Conservation (phyloP, 495 filamentous ascomycete genomes). For the Annulohypoxylon moriforme region DNA sequence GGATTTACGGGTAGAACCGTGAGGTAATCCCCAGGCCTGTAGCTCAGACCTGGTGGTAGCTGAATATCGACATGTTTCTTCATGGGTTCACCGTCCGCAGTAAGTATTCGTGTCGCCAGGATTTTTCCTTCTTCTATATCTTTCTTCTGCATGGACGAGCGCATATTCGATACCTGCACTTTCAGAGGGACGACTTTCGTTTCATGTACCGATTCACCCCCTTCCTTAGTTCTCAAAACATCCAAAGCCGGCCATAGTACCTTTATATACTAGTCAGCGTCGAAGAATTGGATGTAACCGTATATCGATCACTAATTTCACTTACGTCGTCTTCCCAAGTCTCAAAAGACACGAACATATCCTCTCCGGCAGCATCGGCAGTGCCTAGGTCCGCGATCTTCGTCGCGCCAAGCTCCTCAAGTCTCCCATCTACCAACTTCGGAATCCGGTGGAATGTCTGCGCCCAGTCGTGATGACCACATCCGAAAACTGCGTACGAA, state of each 20-base stretch:
- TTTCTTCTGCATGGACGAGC: conserved; percentile 55
- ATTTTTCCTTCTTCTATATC: conserved; percentile 66
- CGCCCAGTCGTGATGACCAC: conserved; percentile 66
- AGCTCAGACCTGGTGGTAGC: conserved; percentile 69
- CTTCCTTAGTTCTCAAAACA: conserved; percentile 46
- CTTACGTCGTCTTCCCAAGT: conserved; percentile 65
- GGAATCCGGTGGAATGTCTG: conserved; percentile 75
- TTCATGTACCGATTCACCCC: conserved; percentile 54
- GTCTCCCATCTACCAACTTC: conserved; percentile 63
- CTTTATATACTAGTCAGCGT: conserved; percentile 10
- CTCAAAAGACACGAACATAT: conserved; percentile 70
- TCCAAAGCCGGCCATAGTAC: conserved; percentile 61
- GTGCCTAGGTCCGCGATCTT: conserved; percentile 62
- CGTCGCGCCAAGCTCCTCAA: conserved; percentile 60
- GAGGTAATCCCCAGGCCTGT: conserved; percentile 74
- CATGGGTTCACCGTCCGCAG: conserved; percentile 60
- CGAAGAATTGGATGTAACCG: not conserved
- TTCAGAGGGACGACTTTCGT: conserved; percentile 62
- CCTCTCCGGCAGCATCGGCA: conserved; percentile 66
- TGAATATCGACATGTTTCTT: conserved; percentile 71
- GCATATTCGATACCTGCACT: conserved; percentile 62
- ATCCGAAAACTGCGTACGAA: conserved; percentile 72
- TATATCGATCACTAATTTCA: not conserved
- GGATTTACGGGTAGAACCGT: conserved; percentile 72
- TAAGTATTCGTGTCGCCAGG: conserved; percentile 61